Evolutionary conservation across 345 rosid genomes (phyloP).

Genomic region (Murraya koenigii): DNA sequence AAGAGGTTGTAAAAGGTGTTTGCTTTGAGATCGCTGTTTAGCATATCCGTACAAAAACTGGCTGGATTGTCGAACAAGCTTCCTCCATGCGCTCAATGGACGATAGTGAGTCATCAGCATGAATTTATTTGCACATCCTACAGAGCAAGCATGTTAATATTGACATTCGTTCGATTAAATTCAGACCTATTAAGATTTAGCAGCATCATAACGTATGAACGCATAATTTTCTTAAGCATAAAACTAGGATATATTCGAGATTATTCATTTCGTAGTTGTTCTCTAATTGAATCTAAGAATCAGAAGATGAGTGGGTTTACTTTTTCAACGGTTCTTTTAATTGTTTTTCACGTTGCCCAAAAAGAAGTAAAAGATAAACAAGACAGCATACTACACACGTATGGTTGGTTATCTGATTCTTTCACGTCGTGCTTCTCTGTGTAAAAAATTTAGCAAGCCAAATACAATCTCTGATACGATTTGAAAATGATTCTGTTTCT

Average conservation of each 20-base stretch:
- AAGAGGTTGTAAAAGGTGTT: not conserved
- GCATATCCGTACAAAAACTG: not conserved
- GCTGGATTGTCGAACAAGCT: too few relatives aligned
- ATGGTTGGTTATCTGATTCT: not conserved
- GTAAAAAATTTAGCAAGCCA: too few relatives aligned
- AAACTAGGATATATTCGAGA: not conserved
- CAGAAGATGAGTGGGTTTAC: not conserved
- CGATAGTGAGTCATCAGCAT: not conserved
- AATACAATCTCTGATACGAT: not conserved
- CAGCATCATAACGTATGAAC: too few relatives aligned
- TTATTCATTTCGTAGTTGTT: not conserved
- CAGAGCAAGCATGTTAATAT: not conserved
- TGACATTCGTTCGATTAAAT: not conserved
- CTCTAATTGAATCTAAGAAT: not conserved
- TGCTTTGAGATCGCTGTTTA: not conserved
- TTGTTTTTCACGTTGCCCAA: not conserved
- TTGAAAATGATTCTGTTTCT: not conserved
- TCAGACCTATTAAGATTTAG: not conserved
- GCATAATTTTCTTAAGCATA: too few relatives aligned
- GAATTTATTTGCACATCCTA: too few relatives aligned
- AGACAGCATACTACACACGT: not conserved
- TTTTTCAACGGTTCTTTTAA: too few relatives aligned
- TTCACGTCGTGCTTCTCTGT: not conserved
- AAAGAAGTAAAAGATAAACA: not conserved
- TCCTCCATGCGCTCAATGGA: not conserved